Evolutionary conservation across 2,329 filamentous ascomycete species (phyloP).

Genomic region (Trichoderma hamatum): DNA sequence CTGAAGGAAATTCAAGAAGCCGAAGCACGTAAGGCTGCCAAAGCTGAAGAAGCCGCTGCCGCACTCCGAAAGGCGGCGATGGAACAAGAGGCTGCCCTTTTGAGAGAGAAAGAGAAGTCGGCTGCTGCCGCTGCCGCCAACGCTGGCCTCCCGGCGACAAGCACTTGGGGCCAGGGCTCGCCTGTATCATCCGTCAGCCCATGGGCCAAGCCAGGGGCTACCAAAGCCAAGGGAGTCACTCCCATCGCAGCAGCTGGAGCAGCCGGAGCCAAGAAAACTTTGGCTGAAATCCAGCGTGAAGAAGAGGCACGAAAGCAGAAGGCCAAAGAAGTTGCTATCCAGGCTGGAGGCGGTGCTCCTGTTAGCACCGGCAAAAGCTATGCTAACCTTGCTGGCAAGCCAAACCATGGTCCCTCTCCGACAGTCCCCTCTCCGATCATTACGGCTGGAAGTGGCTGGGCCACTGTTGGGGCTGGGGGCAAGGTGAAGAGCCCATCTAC

Average conservation of each 20-base stretch:
- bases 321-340: conserved; percentile 55
- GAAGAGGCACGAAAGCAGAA: conserved; percentile 82
- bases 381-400: conserved; percentile 89
- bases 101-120: conserved; percentile 60
- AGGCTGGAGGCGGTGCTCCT: conserved; percentile 47
- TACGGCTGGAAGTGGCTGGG: conserved; percentile 69
- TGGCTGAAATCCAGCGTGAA: conserved; percentile 95
- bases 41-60: conserved; percentile 79
- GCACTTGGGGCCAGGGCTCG: conserved; percentile 84
- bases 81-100: conserved; percentile 73
- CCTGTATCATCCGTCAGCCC: conserved; percentile 67
- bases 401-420: conserved; percentile 44
- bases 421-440: conserved; percentile 40
- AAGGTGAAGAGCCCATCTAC: conserved; percentile 79
- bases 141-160: conserved; percentile 81
- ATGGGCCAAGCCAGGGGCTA: conserved; percentile 66
- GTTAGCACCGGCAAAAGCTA: conserved; percentile 74
- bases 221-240: conserved; percentile 50
- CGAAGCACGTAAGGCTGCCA: conserved; percentile 89
- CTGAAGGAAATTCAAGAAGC: conserved; percentile 96
- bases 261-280: conserved; percentile 73
- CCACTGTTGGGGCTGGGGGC: conserved; percentile 90
- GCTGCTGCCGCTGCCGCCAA: conserved; percentile 57
- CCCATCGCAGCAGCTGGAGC: conserved; percentile 34
- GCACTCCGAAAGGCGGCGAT: conserved; percentile 75